A percentile compares a stretch with the other conserved stretches of the same genome.
Evolutionary conservation across 495 filamentous ascomycete genomes (phyloP).

Genomic region (Acidiella bohemica): DNA sequence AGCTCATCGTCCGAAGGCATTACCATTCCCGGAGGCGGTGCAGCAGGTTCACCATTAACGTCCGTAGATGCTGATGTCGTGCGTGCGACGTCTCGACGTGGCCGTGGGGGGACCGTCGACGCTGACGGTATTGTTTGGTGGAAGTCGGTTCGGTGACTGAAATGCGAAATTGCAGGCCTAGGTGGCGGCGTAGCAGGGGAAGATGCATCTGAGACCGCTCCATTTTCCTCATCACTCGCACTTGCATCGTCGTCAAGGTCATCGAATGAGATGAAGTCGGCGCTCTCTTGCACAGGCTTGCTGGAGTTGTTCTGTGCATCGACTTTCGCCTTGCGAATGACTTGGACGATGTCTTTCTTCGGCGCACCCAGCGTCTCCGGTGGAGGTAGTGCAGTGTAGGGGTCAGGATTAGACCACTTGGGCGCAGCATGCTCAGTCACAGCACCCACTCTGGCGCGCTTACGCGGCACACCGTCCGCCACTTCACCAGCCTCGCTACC

Average conservation of each 20-base stretch:
- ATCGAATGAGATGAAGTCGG: conserved; percentile 71
- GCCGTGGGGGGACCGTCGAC: neutral
- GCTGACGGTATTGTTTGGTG: neutral
- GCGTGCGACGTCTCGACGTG: neutral
- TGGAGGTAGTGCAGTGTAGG: conserved; percentile 71
- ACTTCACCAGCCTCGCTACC: conserved; percentile 56
- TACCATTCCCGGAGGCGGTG: conserved; percentile 7
- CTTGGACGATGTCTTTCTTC: conserved; percentile 67
- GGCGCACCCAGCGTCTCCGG: conserved; percentile 49
- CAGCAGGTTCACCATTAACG: neutral
- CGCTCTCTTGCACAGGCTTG: conserved; percentile 45
- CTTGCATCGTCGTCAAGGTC: conserved; percentile 28
- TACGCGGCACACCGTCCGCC: conserved; percentile 25
- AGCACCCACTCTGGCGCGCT: conserved; percentile 4
- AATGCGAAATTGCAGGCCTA: neutral
- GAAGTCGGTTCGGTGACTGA: conserved; percentile 3
- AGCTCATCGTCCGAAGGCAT: conserved; percentile 15
- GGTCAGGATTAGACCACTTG: conserved; percentile 89
- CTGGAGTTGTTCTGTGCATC: conserved; percentile 27
- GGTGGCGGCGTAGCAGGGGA: neutral
- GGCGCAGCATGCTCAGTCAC: conserved; percentile 35
- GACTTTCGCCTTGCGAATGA: conserved; percentile 74
- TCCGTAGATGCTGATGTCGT: neutral
- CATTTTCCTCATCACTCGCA: neutral
- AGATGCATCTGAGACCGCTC: neutral